Conservation (phyloP, 2,329 filamentous ascomycete species). For the Hypoxylon sp. region DNA sequence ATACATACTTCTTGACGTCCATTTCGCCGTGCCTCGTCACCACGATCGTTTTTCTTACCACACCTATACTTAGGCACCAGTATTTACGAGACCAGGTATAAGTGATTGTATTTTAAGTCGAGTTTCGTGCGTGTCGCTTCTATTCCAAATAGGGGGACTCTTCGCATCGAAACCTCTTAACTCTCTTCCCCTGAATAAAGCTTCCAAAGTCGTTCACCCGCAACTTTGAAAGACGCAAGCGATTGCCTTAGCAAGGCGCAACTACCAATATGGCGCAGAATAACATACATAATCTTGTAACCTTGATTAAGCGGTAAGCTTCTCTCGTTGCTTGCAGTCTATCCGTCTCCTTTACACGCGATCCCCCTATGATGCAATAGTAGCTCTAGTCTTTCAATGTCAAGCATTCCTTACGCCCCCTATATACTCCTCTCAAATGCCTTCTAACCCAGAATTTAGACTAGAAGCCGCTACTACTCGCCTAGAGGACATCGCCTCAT, state of each 20-base stretch:
- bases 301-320: conserved; percentile 94
- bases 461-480: conserved; percentile 96
- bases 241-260: conserved; percentile 7
- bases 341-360: conserved; percentile 10
- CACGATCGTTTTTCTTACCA: conserved; percentile 3
- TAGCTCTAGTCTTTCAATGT: no score
- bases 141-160: no score
- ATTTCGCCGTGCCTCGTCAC: conserved; percentile 17
- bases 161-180: no score
- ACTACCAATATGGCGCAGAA: conserved; percentile 69
- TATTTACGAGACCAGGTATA: conserved; percentile 24
- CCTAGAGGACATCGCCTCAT: conserved; percentile 93
- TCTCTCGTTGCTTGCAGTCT: conserved; percentile 9
- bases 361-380: neutral
- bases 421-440: no score
- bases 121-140: conserved; percentile 2
- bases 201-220: conserved; percentile 17
- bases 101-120: conserved; percentile 4
- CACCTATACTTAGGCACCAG: conserved; percentile 27
- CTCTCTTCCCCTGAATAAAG: conserved; percentile 19
- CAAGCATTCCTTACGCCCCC: neutral
- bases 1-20: conserved; percentile 16
- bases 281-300: conserved; percentile 96
- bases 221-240: conserved; percentile 4
- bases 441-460: conserved; percentile 67